These are phyloP conservation scores for Sarocladium strictum DNA, from an alignment of 2,329 filamentous ascomycete species.

Conservation along the genomic window DNA sequence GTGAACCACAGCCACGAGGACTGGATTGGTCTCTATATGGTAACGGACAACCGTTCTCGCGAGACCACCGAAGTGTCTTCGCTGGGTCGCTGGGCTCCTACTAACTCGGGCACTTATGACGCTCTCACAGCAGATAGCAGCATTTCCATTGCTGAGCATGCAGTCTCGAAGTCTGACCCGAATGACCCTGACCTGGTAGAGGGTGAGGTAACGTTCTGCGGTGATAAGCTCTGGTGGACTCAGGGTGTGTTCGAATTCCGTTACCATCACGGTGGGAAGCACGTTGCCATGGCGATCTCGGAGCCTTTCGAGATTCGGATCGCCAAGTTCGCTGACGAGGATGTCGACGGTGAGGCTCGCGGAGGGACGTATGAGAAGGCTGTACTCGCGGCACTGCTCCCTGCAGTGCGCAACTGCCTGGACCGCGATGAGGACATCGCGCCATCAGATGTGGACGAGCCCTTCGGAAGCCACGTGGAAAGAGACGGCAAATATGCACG, in stretches of 20 bases:
- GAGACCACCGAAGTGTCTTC: conserved; percentile 80
- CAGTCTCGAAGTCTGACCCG: conserved; percentile 44
- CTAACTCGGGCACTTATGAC: conserved; percentile 71
- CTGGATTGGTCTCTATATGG: conserved; percentile 95
- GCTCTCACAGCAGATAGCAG: conserved; percentile 68
- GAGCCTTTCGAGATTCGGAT: conserved; percentile 89
- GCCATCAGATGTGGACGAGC: conserved; percentile 69
- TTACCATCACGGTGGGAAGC: conserved; percentile 89
- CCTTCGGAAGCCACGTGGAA: conserved; percentile 80
- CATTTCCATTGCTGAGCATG: conserved; percentile 64
- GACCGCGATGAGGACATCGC: conserved; percentile 89
- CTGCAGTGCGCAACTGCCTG: conserved; percentile 84
- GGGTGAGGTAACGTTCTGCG: conserved; percentile 81
- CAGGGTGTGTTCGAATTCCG: conserved; percentile 95
- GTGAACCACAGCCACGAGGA: conserved; percentile 82
- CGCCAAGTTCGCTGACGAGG: conserved; percentile 70
- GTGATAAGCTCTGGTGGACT: conserved; percentile 96
- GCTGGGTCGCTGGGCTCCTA: conserved; percentile 83
- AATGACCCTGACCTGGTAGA: conserved; percentile 55
- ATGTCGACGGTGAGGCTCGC: conserved; percentile 55
- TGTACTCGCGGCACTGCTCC: conserved; percentile 72
- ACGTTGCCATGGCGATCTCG: conserved; percentile 91
- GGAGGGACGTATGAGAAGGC: conserved; percentile 59
- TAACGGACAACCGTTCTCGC: conserved; percentile 85
- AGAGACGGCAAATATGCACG: conserved; percentile 83